A percentile compares a stretch with the other conserved stretches of the same genome.
Conservation (phyloP, 108 stramenopile species). For the Cylindrotheca closterium region DNA sequence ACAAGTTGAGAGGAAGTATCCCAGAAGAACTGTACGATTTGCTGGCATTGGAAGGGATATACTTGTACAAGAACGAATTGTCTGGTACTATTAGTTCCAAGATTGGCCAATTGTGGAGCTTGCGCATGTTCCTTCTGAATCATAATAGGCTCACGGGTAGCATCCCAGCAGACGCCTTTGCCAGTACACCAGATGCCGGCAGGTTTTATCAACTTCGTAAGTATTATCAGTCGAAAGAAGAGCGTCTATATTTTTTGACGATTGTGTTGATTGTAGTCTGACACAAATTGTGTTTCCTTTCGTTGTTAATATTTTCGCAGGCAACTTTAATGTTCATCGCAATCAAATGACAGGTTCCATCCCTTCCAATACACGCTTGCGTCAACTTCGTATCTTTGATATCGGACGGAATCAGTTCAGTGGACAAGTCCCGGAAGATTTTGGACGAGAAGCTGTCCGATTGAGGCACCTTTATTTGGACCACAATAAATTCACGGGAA, state of each 20-base stretch:
- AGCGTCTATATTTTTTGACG: too few species aligned
- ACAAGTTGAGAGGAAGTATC: conserved; percentile 7
- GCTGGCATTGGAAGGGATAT: conserved; percentile 2
- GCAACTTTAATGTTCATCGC: conserved; percentile 30
- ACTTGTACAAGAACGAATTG: conserved; percentile 26
- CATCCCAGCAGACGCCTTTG: conserved; percentile 18
- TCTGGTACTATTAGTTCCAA: conserved; percentile 13
- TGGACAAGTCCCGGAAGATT: conserved; percentile 39
- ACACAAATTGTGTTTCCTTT: too few species aligned
- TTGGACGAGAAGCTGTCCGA: conserved; percentile 10
- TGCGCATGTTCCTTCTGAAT: conserved; percentile 17
- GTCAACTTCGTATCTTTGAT: conserved; percentile 37
- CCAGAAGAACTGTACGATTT: conserved; percentile 24
- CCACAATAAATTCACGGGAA: conserved; percentile 48
- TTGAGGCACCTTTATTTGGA: conserved; percentile 43
- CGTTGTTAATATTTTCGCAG: conserved; percentile 22
- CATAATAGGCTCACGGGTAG: conserved; percentile 24
- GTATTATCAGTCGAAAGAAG: too few species aligned
- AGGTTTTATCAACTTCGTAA: too few species aligned
- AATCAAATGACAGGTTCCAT: conserved; percentile 41
- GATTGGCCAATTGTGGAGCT: conserved; percentile 12
- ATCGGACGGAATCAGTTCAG: conserved; percentile 39
- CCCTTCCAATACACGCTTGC: conserved; percentile 23
- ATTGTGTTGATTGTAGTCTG: too few species aligned
- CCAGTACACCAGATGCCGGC: conserved; percentile 6